A percentile compares a stretch with the other conserved stretches of the same genome.
phyloP scores from a whole-genome alignment of 1,139 yeast genomes.

The Kodamaea arcana region DNA sequence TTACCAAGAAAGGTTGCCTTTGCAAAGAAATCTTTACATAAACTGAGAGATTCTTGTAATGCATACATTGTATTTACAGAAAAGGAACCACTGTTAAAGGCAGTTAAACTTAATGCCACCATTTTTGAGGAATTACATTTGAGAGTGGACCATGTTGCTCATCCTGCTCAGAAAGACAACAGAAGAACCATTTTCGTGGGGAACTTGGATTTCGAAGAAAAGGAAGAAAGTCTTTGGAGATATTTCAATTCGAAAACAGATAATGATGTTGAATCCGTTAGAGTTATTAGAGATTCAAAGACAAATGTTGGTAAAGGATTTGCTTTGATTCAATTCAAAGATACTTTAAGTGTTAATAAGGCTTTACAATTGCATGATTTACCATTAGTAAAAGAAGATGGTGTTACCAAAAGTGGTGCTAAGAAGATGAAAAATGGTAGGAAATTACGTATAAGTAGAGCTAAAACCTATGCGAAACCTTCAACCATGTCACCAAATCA shows the following conservation, averaged over 20 bases:
- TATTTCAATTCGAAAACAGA: constrained; percentile 66
- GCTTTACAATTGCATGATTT: constrained; percentile 78
- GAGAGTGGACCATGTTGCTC: constrained; percentile 87
- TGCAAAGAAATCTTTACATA: constrained; percentile 74
- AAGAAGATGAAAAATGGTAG: constrained; percentile 44
- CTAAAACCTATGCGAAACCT: constrained; percentile 55
- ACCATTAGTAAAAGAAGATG: constrained; percentile 41
- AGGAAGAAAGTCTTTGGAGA: constrained; percentile 84
- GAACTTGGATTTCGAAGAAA: constrained; percentile 87
- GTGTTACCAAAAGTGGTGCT: constrained; percentile 9
- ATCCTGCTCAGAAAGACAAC: constrained; percentile 83
- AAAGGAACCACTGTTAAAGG: constrained; percentile 48
- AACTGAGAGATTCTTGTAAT: constrained; percentile 74
- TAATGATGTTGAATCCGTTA: constrained; percentile 74
- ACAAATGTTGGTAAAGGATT: constrained; percentile 97
- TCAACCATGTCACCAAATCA: constrained; percentile 45
- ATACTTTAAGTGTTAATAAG: constrained; percentile 73
- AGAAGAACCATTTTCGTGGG: constrained; percentile 89
- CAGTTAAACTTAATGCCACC: constrained; percentile 59
- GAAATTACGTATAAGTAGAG: constrained; percentile 74
- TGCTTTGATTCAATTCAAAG: constrained; percentile 90
- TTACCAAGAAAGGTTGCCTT: constrained; percentile 92
- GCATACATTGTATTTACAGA: constrained; percentile 78
- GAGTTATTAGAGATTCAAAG: constrained; percentile 86
- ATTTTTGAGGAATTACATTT: constrained; percentile 71